These are phyloP conservation scores for Pythium utonaiense DNA, from an alignment of 352 stramenopile species.

Conservation along the genomic window DNA sequence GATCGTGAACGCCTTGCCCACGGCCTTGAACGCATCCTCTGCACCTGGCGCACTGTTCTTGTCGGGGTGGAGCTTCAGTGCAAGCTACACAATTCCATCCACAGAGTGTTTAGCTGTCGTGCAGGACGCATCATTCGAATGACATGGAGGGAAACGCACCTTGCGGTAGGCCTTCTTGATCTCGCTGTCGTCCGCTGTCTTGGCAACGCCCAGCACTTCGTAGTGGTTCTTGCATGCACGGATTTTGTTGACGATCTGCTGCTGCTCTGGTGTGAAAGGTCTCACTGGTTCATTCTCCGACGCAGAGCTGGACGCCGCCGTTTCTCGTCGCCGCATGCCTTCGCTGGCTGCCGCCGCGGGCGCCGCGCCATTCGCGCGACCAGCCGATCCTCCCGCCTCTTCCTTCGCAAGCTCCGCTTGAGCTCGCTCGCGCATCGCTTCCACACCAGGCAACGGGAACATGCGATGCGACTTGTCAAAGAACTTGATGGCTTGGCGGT, in stretches of 20 bases:
- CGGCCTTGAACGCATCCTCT: slow-evolving; percentile 97
- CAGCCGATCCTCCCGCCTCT: slow-evolving; percentile 31
- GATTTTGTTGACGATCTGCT: slow-evolving; percentile 87
- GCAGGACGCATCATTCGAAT: no score
- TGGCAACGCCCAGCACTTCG: slow-evolving; percentile 76
- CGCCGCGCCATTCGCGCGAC: slow-evolving; percentile 6
- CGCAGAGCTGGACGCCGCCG: slow-evolving; percentile 27
- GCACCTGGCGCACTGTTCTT: slow-evolving; percentile 96
- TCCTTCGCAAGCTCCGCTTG: slow-evolving; percentile 53
- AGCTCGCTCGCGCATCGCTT: slow-evolving; percentile 73
- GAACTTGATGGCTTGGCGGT: slow-evolving; percentile 88
- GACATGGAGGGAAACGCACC: no score
- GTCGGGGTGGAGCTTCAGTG: slow-evolving; percentile 88
- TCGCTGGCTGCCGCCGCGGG: slow-evolving; percentile 11
- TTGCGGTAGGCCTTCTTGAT: slow-evolving; percentile 92
- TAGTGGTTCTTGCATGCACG: slow-evolving; percentile 87
- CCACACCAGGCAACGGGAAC: slow-evolving; percentile 83
- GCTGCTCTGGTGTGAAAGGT: slow-evolving; percentile 75
- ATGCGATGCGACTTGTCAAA: slow-evolving; percentile 91
- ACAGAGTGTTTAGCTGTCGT: neutral
- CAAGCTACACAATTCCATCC: slow-evolving; percentile 42
- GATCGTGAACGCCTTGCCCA: slow-evolving; percentile 92
- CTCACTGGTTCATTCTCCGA: slow-evolving; percentile 39
- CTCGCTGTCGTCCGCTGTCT: slow-evolving; percentile 75
- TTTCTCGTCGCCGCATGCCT: slow-evolving; percentile 32